Evolutionary conservation across 2,329 filamentous ascomycete species (phyloP).

Genomic region (Acephala macrosclerotiorum): DNA sequence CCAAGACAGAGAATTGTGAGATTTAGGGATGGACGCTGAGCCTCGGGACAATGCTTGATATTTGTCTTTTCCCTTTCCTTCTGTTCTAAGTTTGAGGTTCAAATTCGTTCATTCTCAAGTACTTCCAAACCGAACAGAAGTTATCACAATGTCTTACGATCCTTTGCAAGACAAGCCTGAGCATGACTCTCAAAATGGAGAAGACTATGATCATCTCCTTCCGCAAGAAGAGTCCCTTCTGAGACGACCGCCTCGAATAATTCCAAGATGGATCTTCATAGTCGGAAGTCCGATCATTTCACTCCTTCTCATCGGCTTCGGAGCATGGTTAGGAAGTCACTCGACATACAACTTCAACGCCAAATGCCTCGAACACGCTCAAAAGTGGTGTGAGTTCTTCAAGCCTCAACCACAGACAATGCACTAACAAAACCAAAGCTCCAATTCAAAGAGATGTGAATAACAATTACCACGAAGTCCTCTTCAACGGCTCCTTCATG

Average conservation of each 20-base stretch:
- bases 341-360: conserved; percentile 22
- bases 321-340: conserved; percentile 35
- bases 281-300: conserved; percentile 26
- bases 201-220: conserved; percentile 32
- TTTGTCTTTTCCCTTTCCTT: background rate
- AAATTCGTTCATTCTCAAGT: background rate
- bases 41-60: background rate
- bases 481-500: conserved; percentile 60
- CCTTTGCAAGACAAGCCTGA: conserved; percentile 32
- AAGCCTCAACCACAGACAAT: background rate
- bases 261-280: conserved; percentile 22
- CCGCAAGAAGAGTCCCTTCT: conserved; percentile 20
- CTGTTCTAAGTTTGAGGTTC: background rate
- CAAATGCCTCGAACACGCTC: conserved; percentile 32
- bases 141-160: conserved; percentile 20
- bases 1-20: background rate
- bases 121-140: too few relatives aligned
- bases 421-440: conserved; percentile 31
- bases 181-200: conserved; percentile 24
- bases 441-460: conserved; percentile 50
- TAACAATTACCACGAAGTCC: conserved; percentile 49
- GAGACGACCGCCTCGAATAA: conserved; percentile 12
- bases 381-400: conserved; percentile 36
- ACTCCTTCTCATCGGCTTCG: conserved; percentile 26
- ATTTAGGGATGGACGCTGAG: background rate